Conservation (phyloP, 164 flowering plant species). For the Sedum album region DNA sequence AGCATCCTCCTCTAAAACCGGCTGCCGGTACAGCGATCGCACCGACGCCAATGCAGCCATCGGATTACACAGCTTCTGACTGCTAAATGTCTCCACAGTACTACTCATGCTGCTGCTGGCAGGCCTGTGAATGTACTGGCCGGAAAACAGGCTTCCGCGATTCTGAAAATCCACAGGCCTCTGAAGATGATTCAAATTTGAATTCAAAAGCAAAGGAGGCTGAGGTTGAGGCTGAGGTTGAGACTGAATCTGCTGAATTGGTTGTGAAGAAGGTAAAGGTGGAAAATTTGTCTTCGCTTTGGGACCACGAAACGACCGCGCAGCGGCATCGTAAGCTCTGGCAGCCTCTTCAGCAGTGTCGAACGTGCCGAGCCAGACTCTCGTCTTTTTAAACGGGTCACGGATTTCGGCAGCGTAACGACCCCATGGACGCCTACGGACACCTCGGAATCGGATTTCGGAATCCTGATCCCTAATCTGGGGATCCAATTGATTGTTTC, state of each 20-base stretch:
- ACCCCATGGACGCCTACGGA: slow-evolving; percentile 78
- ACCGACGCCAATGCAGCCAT: neutral
- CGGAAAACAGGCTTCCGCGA: slow-evolving; percentile 6
- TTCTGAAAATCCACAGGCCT: neutral
- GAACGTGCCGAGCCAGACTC: slow-evolving; percentile 87
- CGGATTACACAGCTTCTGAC: slow-evolving; percentile 22
- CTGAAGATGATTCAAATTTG: neutral
- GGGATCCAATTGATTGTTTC: neutral
- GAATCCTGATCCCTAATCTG: neutral
- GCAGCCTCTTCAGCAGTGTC: slow-evolving; percentile 83
- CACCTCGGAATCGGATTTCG: slow-evolving; percentile 59
- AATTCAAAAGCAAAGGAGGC: neutral
- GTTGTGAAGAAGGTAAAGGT: slow-evolving; percentile 3
- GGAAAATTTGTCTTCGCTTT: slow-evolving; percentile 80
- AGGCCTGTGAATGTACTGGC: slow-evolving; percentile 32
- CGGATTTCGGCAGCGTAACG: slow-evolving; percentile 79
- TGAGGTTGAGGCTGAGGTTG: neutral
- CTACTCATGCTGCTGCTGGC: slow-evolving; percentile 66
- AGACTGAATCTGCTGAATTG: neutral
- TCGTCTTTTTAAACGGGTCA: slow-evolving; percentile 67
- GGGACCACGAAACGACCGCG: slow-evolving; percentile 55
- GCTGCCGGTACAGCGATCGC: neutral
- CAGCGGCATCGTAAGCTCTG: slow-evolving; percentile 72
- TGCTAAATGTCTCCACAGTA: slow-evolving; percentile 65
- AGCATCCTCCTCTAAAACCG: slow-evolving; percentile 15